These are phyloP conservation scores for Rhizophora mangle DNA, from an alignment of 345 rosid genomes.

Conservation along the genomic window DNA sequence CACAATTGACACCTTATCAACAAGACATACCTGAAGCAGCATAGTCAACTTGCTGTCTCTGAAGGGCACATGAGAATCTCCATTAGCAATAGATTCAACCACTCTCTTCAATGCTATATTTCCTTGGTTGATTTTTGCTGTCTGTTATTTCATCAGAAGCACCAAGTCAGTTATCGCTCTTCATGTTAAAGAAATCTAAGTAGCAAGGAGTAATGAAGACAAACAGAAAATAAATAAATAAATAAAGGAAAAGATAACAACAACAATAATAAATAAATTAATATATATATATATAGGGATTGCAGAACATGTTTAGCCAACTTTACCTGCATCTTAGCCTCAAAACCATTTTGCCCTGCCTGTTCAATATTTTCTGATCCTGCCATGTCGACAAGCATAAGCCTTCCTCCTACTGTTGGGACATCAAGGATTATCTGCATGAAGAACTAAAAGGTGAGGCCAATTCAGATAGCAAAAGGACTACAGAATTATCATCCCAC, in stretches of 20 bases:
- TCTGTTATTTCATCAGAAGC: conserved; percentile 45
- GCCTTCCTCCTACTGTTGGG: conserved; percentile 91
- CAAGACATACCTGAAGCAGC: conserved; percentile 68
- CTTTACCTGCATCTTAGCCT: conserved; percentile 96
- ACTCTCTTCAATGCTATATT: conserved; percentile 91
- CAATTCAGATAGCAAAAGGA: neutral
- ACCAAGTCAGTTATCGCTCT: conserved; percentile 9
- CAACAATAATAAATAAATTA: too few relatives aligned
- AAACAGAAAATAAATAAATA: too few relatives aligned
- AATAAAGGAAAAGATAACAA: too few relatives aligned
- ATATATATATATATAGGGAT: neutral
- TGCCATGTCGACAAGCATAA: conserved; percentile 99
- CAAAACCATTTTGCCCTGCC: conserved; percentile 89
- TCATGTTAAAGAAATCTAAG: neutral
- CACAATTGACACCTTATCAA: neutral
- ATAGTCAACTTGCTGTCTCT: conserved; percentile 96
- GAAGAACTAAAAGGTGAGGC: neutral
- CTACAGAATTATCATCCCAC: neutral
- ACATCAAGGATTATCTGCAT: conserved; percentile 87
- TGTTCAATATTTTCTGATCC: conserved; percentile 98
- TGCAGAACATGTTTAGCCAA: neutral
- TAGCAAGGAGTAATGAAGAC: too few relatives aligned
- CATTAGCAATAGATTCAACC: conserved; percentile 96
- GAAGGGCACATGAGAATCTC: conserved; percentile 97
- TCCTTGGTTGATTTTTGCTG: conserved; percentile 95